A percentile compares a stretch with the other conserved stretches of the same genome.
Conservation (phyloP, 169 alveolate genomes). For the Eimeria praecox region DNA sequence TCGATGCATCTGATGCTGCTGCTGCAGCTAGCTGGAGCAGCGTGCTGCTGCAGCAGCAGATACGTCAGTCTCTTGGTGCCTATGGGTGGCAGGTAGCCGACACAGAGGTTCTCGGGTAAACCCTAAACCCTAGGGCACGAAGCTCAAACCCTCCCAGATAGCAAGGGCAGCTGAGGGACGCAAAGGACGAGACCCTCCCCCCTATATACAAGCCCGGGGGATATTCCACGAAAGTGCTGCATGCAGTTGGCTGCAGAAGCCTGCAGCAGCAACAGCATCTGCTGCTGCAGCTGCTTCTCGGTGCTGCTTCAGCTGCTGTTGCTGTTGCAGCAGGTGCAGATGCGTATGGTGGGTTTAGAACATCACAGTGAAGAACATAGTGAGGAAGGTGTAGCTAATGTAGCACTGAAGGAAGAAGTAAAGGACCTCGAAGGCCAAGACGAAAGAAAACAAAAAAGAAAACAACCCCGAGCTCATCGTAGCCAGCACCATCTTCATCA, state of each 20-base stretch:
- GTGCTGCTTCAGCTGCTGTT: too few relatives aligned
- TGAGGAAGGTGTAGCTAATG: slow-evolving; percentile 92
- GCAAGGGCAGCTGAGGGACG: background rate
- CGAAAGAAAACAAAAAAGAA: slow-evolving; percentile 92
- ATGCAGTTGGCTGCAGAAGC: too few relatives aligned
- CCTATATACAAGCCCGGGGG: background rate
- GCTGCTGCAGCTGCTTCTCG: too few relatives aligned
- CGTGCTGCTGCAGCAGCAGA: slow-evolving; percentile 3
- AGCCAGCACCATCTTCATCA: slow-evolving; percentile 91
- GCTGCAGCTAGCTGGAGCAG: too few relatives aligned
- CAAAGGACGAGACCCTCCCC: background rate
- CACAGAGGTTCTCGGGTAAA: background rate
- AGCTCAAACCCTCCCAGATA: background rate
- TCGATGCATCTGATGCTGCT: too few relatives aligned
- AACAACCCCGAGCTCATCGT: slow-evolving; percentile 92
- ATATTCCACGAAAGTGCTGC: background rate
- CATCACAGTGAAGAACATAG: slow-evolving; percentile 94
- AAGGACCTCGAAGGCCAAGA: slow-evolving; percentile 92
- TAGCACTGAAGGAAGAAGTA: slow-evolving; percentile 93
- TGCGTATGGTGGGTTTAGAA: too few relatives aligned
- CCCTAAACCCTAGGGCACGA: background rate
- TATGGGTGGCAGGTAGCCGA: background rate
- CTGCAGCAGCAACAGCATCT: too few relatives aligned
- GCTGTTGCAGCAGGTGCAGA: too few relatives aligned
- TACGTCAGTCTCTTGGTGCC: background rate